Conservation (phyloP, 768 basidiomycete genomes). For the Amanita brunnescens region DNA sequence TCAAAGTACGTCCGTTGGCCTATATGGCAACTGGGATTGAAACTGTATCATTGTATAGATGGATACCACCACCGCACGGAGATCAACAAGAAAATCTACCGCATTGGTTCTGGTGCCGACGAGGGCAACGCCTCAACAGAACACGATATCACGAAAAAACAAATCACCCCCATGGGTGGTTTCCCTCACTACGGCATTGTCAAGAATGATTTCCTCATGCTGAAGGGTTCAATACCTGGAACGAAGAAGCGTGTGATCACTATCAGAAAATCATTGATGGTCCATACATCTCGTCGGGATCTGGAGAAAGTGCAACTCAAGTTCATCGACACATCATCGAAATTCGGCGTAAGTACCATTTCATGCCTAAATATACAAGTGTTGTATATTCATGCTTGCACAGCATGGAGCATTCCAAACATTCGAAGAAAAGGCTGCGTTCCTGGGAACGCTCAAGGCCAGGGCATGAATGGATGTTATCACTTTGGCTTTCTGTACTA, state of each 20-base stretch:
- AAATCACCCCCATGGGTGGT: constrained; percentile 95
- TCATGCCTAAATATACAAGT: not conserved
- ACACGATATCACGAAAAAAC: constrained; percentile 87
- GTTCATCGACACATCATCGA: constrained; percentile 98
- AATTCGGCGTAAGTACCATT: constrained; percentile 72
- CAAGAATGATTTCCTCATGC: constrained; percentile 96
- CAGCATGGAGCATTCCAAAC: constrained; percentile 98
- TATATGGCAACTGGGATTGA: not conserved
- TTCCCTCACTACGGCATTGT: constrained; percentile 99
- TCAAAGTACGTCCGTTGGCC: constrained; percentile 64
- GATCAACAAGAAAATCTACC: constrained; percentile 99
- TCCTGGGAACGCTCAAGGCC: constrained; percentile 87
- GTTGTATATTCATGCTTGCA: constrained; percentile 9
- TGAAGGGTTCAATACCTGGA: constrained; percentile 94
- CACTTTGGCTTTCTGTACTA: constrained; percentile 29
- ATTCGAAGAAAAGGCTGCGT: constrained; percentile 90
- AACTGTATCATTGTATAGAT: constrained; percentile 34
- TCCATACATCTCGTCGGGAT: constrained; percentile 91
- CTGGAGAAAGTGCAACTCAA: constrained; percentile 98
- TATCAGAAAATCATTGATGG: constrained; percentile 94
- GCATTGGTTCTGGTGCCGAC: constrained; percentile 75
- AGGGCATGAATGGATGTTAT: constrained; percentile 47
- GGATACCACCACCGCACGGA: constrained; percentile 97
- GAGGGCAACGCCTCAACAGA: constrained; percentile 87
- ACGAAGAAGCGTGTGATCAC: constrained; percentile 98